Conservation (phyloP, 306 rosid species). For the Pyrus communis region DNA sequence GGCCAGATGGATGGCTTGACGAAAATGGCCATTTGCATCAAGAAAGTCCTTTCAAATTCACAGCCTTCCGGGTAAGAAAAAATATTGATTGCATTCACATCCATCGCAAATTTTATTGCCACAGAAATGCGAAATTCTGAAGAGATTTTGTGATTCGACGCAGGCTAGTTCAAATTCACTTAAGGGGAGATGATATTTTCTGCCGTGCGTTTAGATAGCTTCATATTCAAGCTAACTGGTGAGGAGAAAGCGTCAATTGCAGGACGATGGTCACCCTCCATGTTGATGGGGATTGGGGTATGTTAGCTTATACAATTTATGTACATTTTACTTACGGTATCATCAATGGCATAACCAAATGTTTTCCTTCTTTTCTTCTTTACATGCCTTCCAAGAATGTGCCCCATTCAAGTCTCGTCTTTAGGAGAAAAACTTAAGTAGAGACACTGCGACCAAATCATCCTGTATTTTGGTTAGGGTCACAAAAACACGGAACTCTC, state of each 20-base stretch:
- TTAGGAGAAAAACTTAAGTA: too few species aligned
- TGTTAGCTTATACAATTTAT: too few species aligned
- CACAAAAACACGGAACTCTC: too few species aligned
- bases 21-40: constrained; percentile 17
- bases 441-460: accelerated
- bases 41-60: constrained; percentile 28
- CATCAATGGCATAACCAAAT: too few species aligned
- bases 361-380: too few species aligned
- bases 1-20: constrained; percentile 29
- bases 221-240: not conserved
- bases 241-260: not conserved
- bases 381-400: too few species aligned
- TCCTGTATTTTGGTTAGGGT: too few species aligned
- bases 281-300: constrained; percentile 6
- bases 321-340: too few species aligned
- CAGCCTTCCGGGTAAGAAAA: constrained; percentile 22
- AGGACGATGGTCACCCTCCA: constrained; percentile 12
- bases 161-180: constrained; percentile 10
- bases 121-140: not conserved
- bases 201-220: constrained; percentile 1
- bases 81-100: not conserved
- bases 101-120: not conserved
- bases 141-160: not conserved
- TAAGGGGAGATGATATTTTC: not conserved
- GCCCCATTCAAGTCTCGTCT: too few species aligned